Evolutionary conservation across 1,284 basidiomycete species (phyloP).

Genomic region (Macrocybe sp.): DNA sequence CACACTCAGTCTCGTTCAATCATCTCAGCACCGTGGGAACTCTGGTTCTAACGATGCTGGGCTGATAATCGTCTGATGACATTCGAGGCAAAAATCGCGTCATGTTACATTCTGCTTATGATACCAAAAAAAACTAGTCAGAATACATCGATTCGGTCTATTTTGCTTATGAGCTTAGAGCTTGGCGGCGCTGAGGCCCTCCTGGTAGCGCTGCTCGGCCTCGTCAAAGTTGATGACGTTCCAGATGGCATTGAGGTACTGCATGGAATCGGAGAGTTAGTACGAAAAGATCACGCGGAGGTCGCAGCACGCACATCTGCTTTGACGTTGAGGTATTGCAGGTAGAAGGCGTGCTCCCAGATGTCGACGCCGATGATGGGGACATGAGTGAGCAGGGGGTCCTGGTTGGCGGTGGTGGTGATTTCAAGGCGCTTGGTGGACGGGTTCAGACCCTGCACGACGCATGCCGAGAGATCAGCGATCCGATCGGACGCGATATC

Average conservation of each 20-base stretch:
- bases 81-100: too few relatives aligned
- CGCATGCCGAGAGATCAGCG: not conserved
- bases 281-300: constrained; percentile 1
- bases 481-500: not conserved
- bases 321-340: constrained; percentile 78
- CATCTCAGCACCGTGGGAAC: too few relatives aligned
- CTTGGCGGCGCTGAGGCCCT: constrained; percentile 30
- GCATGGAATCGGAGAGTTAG: constrained; percentile 5
- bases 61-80: too few relatives aligned
- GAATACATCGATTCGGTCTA: too few relatives aligned
- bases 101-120: too few relatives aligned
- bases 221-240: constrained; percentile 80
- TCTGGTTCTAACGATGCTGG: too few relatives aligned
- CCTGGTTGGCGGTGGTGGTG: constrained; percentile 83
- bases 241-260: constrained; percentile 82
- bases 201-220: constrained; percentile 63
- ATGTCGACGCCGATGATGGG: constrained; percentile 88
- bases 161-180: constrained; percentile 3
- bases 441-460: constrained; percentile 57
- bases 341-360: constrained; percentile 82
- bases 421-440: constrained; percentile 65
- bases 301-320: constrained; percentile 45
- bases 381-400: constrained; percentile 72
- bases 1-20: too few relatives aligned
- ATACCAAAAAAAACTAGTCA: too few relatives aligned